Evolutionary conservation across 768 basidiomycete species (phyloP).

Genomic region (Tylopilus cervinicoccineus): DNA sequence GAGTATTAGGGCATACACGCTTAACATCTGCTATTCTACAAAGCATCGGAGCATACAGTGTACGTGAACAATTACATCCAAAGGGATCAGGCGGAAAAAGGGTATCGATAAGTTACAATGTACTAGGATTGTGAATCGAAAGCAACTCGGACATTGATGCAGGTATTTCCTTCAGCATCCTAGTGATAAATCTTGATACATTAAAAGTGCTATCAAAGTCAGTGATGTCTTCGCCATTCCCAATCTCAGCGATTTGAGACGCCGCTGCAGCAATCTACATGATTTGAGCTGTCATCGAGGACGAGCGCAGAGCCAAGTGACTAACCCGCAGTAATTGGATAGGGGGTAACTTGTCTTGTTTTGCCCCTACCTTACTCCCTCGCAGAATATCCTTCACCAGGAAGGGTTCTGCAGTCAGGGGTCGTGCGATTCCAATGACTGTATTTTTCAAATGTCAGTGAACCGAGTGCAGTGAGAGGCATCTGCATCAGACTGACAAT

Average conservation of each 20-base stretch:
- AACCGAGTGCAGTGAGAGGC: neutral
- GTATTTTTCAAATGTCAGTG: neutral
- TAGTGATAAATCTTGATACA: conserved; percentile 29
- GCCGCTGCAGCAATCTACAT: conserved; percentile 29
- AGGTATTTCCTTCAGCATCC: conserved; percentile 29
- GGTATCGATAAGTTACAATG: neutral
- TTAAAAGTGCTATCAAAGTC: conserved; percentile 31
- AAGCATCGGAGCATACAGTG: neutral
- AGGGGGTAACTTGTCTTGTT: conserved; percentile 31
- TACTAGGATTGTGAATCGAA: conserved; percentile 7
- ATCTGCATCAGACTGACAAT: conserved; percentile 24
- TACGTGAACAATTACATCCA: neutral
- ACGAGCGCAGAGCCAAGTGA: neutral
- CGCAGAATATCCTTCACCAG: conserved; percentile 27
- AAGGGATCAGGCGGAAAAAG: neutral
- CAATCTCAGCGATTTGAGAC: conserved; percentile 31
- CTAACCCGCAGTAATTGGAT: conserved; percentile 34
- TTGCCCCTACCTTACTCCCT: conserved; percentile 22
- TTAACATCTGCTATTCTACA: conserved; percentile 2
- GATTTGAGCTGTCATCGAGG: neutral
- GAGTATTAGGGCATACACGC: conserved; percentile 7
- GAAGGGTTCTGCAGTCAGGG: conserved; percentile 29
- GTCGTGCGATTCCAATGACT: conserved; percentile 32
- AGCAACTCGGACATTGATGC: conserved; percentile 30
- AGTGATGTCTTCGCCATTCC: conserved; percentile 32